Evolutionary conservation across 2,329 filamentous ascomycete species (phyloP).

Genomic region (Gliomastix tumulicola): DNA sequence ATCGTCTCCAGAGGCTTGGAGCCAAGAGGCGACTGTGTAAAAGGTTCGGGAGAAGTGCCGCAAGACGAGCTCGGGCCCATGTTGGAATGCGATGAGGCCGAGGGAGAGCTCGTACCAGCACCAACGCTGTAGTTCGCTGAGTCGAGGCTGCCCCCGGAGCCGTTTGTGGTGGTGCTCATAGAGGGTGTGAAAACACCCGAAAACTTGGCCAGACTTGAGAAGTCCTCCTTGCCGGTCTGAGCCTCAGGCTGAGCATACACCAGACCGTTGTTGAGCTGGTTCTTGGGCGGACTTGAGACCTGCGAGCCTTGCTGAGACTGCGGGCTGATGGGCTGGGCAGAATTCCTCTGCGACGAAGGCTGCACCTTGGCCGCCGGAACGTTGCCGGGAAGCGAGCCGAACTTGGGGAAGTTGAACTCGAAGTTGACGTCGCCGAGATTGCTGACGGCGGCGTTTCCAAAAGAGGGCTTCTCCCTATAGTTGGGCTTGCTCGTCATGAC

Average conservation of each 20-base stretch:
- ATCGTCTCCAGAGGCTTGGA: conserved; percentile 57
- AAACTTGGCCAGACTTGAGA: conserved; percentile 38
- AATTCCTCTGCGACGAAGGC: conserved; percentile 9
- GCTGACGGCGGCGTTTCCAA: conserved; percentile 42
- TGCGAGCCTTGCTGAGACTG: conserved; percentile 13
- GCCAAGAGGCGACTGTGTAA: conserved; percentile 62
- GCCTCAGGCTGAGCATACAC: too few relatives aligned
- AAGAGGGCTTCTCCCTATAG: conserved; percentile 28
- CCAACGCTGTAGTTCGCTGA: conserved; percentile 38
- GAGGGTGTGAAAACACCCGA: conserved; percentile 53
- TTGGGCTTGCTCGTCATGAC: conserved; percentile 36
- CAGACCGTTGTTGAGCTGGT: conserved; percentile 7
- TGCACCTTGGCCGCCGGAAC: conserved; percentile 7
- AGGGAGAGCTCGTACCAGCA: conserved; percentile 56
- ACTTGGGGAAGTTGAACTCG: conserved; percentile 93
- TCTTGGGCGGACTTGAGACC: conserved; percentile 11
- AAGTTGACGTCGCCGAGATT: conserved; percentile 73
- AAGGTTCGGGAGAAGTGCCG: conserved; percentile 72
- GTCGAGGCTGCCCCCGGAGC: conserved; percentile 43
- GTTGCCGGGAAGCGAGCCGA: conserved; percentile 62
- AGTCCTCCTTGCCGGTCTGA: conserved; percentile 34
- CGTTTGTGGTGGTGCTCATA: conserved; percentile 36
- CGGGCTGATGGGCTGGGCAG: conserved; percentile 24
- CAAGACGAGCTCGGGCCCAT: conserved; percentile 58
- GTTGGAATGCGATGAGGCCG: conserved; percentile 54